A percentile compares a stretch with the other conserved stretches of the same genome.
phyloP scores from a whole-genome alignment of 768 basidiomycete genomes.

The Podaxis sp. region DNA sequence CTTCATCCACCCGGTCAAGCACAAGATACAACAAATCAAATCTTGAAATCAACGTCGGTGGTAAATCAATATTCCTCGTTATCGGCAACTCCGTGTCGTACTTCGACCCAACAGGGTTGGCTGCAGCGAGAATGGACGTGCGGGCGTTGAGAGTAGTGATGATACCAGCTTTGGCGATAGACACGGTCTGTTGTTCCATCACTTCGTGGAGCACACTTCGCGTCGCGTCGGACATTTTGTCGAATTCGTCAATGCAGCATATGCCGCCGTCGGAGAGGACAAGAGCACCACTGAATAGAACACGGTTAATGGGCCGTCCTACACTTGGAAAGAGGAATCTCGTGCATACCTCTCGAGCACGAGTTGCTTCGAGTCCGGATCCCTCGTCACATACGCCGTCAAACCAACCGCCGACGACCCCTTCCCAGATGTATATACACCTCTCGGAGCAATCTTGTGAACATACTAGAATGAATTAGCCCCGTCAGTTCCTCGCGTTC shows the following conservation, averaged over 20 bases:
- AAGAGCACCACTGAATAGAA: slow-evolving; percentile 72
- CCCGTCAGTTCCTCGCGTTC: not conserved
- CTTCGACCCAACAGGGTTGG: slow-evolving; percentile 94
- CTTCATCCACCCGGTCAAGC: slow-evolving; percentile 91
- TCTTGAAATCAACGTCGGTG: slow-evolving; percentile 95
- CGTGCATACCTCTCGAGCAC: slow-evolving; percentile 84
- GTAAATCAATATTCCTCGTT: slow-evolving; percentile 94
- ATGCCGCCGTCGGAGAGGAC: slow-evolving; percentile 96
- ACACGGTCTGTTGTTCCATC: slow-evolving; percentile 99
- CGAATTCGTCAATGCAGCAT: slow-evolving; percentile 98
- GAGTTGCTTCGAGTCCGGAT: slow-evolving; percentile 97
- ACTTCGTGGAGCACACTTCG: slow-evolving; percentile 98
- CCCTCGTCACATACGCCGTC: slow-evolving; percentile 97
- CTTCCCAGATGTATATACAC: slow-evolving; percentile 97
- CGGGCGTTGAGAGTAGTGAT: slow-evolving; percentile 97
- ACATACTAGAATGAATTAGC: slow-evolving; percentile 68
- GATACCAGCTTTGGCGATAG: slow-evolving; percentile 98
- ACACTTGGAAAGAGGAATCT: too few species aligned
- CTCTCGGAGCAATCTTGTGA: slow-evolving; percentile 96
- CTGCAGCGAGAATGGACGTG: slow-evolving; percentile 97
- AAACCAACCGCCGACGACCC: slow-evolving; percentile 98
- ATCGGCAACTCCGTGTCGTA: slow-evolving; percentile 92
- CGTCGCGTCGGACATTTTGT: slow-evolving; percentile 98
- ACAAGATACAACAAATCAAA: slow-evolving; percentile 97
- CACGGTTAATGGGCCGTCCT: too few species aligned